Evolutionary conservation across 2,329 filamentous ascomycete genomes (phyloP), one percentile per base, ranked within the genome.

Genomic region (Calonectria multiphialidica): DNA sequence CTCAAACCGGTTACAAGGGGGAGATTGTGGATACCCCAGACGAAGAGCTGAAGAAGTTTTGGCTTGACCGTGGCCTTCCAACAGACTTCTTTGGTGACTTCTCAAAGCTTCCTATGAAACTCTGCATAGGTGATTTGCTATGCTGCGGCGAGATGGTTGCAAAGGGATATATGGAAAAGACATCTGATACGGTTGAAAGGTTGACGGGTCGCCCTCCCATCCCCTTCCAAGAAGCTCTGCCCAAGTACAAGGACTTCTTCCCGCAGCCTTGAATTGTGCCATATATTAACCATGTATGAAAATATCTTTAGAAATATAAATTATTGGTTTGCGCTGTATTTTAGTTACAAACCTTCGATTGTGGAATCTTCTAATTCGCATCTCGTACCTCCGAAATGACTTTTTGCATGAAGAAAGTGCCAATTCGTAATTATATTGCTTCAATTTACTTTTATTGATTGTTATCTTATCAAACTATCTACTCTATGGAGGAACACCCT

Each of bases 141-240:
- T 79, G 76, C 33, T 78, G 73, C 23, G 77, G 77, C 16, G 77
- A 79, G 61, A 79, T 79, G 77, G 74, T 79, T 13, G 77, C 73
- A 1, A 55, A 37, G 0, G 74, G 70, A 0, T 74, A 71, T 25
- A 79, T 79, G 77, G 63, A 65, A 1, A 59, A 77, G 35, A 69
- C 73, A 4, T 78, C 49, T 8, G 77, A 79, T n/a, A 75, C 57
- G 10, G 77, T 79, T 33, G 77, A 79, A 57, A 79, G 74, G 63
- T 53, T 79, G 65, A 79, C 77, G 1, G 72, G 77, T 0, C 63
- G 71, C 42, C 76, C 77, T 18, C 77, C 77, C 1, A 47, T 70
- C 47, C 68, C 69, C 0, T 79, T 77, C 23, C 66, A 75, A 10
- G 68, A 79, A 30, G 66, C 76, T 13, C 49, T 79, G 8, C 40